Percentiles rank a stretch among this genome's conserved stretches.
phyloP scores from a whole-genome alignment of 208 protist species.

The Wallacemonas sp. region DNA sequence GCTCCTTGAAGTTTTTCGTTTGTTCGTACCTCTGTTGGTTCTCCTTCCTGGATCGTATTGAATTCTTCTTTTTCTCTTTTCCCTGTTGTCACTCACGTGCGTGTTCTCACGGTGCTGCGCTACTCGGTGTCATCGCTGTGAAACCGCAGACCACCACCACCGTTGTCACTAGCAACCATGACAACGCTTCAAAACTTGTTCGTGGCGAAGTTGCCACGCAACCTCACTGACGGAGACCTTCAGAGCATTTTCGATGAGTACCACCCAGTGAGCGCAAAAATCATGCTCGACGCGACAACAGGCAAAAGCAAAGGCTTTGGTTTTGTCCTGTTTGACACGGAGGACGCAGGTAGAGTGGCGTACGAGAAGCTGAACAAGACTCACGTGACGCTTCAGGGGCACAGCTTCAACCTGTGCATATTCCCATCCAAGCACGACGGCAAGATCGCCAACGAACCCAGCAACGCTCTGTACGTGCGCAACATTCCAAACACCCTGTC shows the following conservation, averaged over 20 bases:
- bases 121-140: no score
- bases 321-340: slow-evolving; percentile 94
- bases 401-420: slow-evolving; percentile 77
- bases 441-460: slow-evolving; percentile 54
- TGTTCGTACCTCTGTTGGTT: background rate
- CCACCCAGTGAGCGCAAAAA: slow-evolving; percentile 84
- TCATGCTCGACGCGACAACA: slow-evolving; percentile 88
- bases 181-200: slow-evolving; percentile 95
- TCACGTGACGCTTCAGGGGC: slow-evolving; percentile 46
- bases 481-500: slow-evolving; percentile 70
- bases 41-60: background rate
- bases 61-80: slow-evolving; percentile 8
- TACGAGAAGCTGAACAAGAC: slow-evolving; percentile 74
- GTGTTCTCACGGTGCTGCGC: no score
- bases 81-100: background rate
- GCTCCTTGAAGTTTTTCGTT: slow-evolving; percentile 12
- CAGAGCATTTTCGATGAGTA: slow-evolving; percentile 77
- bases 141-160: no score
- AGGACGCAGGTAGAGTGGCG: slow-evolving; percentile 82
- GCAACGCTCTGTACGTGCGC: slow-evolving; percentile 74
- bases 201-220: slow-evolving; percentile 94
- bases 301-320: slow-evolving; percentile 94
- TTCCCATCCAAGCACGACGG: slow-evolving; percentile 87
- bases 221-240: slow-evolving; percentile 79
- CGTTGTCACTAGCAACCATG: slow-evolving; percentile 27